A percentile compares a stretch with the other conserved stretches of the same genome.
phyloP scores from a whole-genome alignment of 2,329 filamentous ascomycete species.

The Sclerotinia sclerotiorum region DNA sequence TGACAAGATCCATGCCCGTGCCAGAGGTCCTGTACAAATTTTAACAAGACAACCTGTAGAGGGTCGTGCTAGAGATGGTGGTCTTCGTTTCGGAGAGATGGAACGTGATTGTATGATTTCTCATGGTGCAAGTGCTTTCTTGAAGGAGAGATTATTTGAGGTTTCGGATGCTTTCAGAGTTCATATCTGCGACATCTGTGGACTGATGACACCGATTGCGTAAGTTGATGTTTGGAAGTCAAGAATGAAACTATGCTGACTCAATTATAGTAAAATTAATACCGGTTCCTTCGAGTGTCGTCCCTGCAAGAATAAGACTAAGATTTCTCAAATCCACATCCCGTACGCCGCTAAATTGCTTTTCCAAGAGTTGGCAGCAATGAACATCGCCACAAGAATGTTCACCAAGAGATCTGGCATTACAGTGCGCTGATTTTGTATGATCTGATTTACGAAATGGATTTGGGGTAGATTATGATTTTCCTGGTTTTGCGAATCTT shows the following conservation, averaged over 20 bases:
- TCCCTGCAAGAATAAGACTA: slow-evolving; percentile 98
- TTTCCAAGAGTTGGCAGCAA: slow-evolving; percentile 95
- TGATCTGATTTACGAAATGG: slow-evolving; percentile 26
- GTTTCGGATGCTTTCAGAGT: slow-evolving; percentile 98
- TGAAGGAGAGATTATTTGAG: slow-evolving; percentile 96
- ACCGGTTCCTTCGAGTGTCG: slow-evolving; percentile 96
- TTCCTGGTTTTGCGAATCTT: slow-evolving; percentile 27
- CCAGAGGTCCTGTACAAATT: slow-evolving; percentile 93
- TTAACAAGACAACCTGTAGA: slow-evolving; percentile 96
- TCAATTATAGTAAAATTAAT: slow-evolving; percentile 70
- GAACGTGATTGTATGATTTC: slow-evolving; percentile 99
- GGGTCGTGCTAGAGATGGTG: slow-evolving; percentile 96
- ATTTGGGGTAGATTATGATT: slow-evolving; percentile 16
- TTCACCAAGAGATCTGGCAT: slow-evolving; percentile 84
- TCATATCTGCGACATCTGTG: slow-evolving; percentile 97
- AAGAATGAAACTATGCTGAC: neutral
- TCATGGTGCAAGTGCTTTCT: slow-evolving; percentile 93
- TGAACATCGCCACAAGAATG: slow-evolving; percentile 98
- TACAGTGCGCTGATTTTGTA: slow-evolving; percentile 57
- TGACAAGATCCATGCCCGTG: slow-evolving; percentile 99
- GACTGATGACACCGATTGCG: slow-evolving; percentile 98
- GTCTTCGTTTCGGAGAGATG: slow-evolving; percentile 99
- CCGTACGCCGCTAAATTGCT: slow-evolving; percentile 96
- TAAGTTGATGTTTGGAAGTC: slow-evolving; percentile 55
- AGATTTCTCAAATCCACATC: slow-evolving; percentile 96